phyloP scores from a whole-genome alignment of 345 rosid genomes.

The Syzygium jambos region DNA sequence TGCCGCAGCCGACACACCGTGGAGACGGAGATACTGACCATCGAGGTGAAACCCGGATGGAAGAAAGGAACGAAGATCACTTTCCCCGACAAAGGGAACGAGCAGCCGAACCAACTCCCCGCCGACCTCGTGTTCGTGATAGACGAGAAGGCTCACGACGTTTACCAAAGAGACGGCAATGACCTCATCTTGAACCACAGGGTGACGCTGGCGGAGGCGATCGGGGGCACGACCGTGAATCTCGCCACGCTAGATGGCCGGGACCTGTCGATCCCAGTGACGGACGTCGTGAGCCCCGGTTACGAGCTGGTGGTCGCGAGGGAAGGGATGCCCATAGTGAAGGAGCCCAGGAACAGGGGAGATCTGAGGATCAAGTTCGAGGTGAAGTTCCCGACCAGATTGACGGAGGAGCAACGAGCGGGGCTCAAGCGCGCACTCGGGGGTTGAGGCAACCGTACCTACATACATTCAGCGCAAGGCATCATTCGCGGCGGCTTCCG shows the following conservation, averaged over 20 bases:
- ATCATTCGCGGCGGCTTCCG: background rate
- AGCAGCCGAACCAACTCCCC: constrained; percentile 77
- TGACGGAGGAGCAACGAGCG: constrained; percentile 64
- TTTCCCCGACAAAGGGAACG: constrained; percentile 91
- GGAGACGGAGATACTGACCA: constrained; percentile 78
- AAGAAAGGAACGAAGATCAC: constrained; percentile 94
- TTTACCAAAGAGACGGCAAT: constrained; percentile 74
- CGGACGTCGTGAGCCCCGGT: constrained; percentile 71
- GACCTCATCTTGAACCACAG: constrained; percentile 52
- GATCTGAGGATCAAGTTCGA: constrained; percentile 72
- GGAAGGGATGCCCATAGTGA: constrained; percentile 95
- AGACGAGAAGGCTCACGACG: constrained; percentile 71
- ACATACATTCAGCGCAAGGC: background rate
- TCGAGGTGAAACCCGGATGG: constrained; percentile 95
- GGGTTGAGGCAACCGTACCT: constrained; percentile 18
- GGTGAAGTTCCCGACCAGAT: constrained; percentile 68
- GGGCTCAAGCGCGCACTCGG: constrained; percentile 69
- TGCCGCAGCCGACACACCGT: constrained; percentile 49
- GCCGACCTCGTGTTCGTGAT: constrained; percentile 87
- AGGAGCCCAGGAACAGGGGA: constrained; percentile 70
- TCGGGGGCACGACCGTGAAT: constrained; percentile 61
- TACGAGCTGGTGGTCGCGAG: constrained; percentile 63
- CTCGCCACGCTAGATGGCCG: constrained; percentile 64
- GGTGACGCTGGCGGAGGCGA: constrained; percentile 71
- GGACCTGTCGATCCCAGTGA: constrained; percentile 44